Evolutionary conservation across 345 rosid species (phyloP).

Genomic region (Lagerstroemia speciosa): DNA sequence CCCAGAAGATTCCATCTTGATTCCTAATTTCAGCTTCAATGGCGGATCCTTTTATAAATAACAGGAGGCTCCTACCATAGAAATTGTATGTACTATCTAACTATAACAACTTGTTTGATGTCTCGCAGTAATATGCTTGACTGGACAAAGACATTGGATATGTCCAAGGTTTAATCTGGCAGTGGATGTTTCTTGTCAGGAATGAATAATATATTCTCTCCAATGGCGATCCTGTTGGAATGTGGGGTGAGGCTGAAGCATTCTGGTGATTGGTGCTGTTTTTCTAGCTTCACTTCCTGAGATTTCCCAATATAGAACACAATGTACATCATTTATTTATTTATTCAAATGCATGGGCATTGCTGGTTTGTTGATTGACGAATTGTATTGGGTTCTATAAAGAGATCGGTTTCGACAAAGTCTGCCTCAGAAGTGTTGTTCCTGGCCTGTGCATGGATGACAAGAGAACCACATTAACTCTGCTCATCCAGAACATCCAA

Average conservation of each 20-base stretch:
- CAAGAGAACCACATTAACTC: too few relatives aligned
- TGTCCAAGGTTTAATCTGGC: conserved; percentile 50
- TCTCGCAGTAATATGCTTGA: conserved; percentile 86
- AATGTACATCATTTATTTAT: neutral
- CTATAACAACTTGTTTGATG: too few relatives aligned
- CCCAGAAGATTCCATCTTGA: neutral
- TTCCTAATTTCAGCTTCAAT: neutral
- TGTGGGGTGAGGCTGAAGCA: conserved; percentile 91
- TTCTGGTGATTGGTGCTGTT: conserved; percentile 98
- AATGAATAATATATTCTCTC: conserved; percentile 94
- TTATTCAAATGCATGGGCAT: too few relatives aligned
- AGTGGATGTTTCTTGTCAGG: conserved; percentile 29
- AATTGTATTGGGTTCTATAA: neutral
- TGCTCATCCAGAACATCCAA: too few relatives aligned
- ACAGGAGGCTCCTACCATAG: neutral
- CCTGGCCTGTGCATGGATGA: neutral
- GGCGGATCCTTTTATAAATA: too few relatives aligned
- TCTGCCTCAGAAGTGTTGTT: neutral
- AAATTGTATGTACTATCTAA: too few relatives aligned
- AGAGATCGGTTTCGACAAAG: neutral
- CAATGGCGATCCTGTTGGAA: conserved; percentile 80
- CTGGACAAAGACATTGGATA: conserved; percentile 81
- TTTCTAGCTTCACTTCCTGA: too few relatives aligned
- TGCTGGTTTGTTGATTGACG: neutral
- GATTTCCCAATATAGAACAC: too few relatives aligned